These are phyloP conservation scores for Asterophora lycoperdoides DNA, from an alignment of 768 basidiomycete species.

Conservation along the genomic window DNA sequence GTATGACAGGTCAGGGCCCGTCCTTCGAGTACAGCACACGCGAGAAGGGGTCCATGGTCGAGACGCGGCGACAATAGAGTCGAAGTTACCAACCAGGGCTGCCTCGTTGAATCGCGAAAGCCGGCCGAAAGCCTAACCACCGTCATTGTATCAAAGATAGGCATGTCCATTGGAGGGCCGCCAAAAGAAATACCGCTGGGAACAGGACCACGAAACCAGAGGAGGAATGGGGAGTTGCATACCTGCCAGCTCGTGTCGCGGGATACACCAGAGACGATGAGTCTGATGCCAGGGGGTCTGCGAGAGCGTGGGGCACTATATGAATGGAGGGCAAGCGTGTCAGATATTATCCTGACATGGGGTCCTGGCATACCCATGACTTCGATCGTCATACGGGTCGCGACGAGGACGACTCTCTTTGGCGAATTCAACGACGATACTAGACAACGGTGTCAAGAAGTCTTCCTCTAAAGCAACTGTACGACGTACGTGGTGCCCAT, in stretches of 20 bases:
- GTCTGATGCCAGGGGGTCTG: slow-evolving; percentile 75
- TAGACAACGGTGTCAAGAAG: slow-evolving; percentile 25
- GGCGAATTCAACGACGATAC: slow-evolving; percentile 94
- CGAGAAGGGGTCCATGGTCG: slow-evolving; percentile 20
- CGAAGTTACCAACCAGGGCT: slow-evolving; percentile 6
- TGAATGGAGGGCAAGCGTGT: slow-evolving; percentile 13
- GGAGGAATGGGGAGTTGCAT: slow-evolving; percentile 39
- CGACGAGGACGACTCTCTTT: slow-evolving; percentile 88
- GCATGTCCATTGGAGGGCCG: slow-evolving; percentile 20
- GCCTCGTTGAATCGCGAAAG: slow-evolving; percentile 9
- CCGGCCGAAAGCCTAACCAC: slow-evolving; percentile 15
- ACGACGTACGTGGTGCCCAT: slow-evolving; percentile 74
- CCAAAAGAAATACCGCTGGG: slow-evolving; percentile 16
- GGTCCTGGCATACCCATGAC: slow-evolving; percentile 47
- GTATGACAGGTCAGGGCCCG: slow-evolving; percentile 41
- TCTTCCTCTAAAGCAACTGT: not conserved
- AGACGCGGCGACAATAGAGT: slow-evolving; percentile 9
- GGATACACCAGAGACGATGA: slow-evolving; percentile 85
- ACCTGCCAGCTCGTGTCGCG: slow-evolving; percentile 99
- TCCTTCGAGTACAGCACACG: slow-evolving; percentile 29
- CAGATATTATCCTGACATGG: slow-evolving; percentile 1
- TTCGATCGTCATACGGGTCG: slow-evolving; percentile 62
- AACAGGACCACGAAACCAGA: slow-evolving; percentile 16
- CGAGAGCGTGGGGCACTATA: slow-evolving; percentile 58
- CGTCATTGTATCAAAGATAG: slow-evolving; percentile 14